phyloP scores from a whole-genome alignment of 2,329 filamentous ascomycete genomes.

The Metarhizium humberi region DNA sequence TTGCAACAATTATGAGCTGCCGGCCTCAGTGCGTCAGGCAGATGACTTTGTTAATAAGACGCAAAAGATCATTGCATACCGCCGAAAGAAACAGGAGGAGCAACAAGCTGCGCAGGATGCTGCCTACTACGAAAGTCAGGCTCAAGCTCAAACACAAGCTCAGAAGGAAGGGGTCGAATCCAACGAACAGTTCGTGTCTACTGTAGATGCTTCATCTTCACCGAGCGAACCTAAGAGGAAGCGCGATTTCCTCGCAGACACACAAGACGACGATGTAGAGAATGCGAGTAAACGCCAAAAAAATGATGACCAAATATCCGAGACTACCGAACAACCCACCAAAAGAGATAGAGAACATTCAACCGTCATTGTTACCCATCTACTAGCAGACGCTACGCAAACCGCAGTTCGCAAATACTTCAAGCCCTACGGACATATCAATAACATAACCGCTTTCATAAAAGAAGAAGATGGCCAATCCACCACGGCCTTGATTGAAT shows the following conservation, averaged over 20 bases:
- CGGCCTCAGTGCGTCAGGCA: conserved; percentile 63
- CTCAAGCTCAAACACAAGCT: background rate
- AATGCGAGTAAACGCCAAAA: conserved; percentile 58
- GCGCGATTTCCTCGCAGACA: conserved; percentile 48
- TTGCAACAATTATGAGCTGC: conserved; percentile 84
- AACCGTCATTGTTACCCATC: conserved; percentile 68
- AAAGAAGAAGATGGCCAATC: conserved; percentile 51
- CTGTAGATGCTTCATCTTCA: conserved; percentile 24
- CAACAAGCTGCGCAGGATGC: conserved; percentile 46
- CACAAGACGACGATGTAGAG: conserved; percentile 28
- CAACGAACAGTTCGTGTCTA: conserved; percentile 10
- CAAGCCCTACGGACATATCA: conserved; percentile 78
- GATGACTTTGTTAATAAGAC: conserved; percentile 65
- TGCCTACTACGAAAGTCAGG: conserved; percentile 23
- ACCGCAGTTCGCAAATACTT: conserved; percentile 82
- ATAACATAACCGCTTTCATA: conserved; percentile 58
- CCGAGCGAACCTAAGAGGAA: conserved; percentile 57
- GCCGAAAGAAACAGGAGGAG: conserved; percentile 56
- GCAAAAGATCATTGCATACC: conserved; percentile 51
- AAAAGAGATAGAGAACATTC: conserved; percentile 89
- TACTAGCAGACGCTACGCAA: conserved; percentile 62
- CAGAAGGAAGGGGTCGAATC: conserved; percentile 7
- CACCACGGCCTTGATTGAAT: conserved; percentile 73
- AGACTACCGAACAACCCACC: conserved; percentile 23
- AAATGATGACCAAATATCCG: conserved; percentile 26